A percentile compares a stretch with the other conserved stretches of the same genome.
Conservation (phyloP, 176 grass and related monocot species). For the Elaeis guineensis region DNA sequence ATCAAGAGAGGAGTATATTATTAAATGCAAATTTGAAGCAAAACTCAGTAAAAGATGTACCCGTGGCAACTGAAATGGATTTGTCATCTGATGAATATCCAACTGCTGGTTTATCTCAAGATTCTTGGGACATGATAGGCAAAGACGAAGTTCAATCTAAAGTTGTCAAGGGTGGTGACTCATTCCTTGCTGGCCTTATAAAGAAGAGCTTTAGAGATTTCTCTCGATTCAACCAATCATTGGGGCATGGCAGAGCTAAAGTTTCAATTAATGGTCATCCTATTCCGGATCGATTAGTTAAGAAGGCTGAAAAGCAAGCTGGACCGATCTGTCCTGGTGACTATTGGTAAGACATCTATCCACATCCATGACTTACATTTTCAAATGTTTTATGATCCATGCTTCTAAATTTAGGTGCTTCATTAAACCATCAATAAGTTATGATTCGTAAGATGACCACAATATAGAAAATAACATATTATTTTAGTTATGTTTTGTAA, state of each 20-base stretch:
- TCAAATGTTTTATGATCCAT: no score
- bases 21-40: conserved; percentile 57
- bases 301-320: conserved; percentile 80
- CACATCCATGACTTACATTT: background rate
- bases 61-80: conserved; percentile 54
- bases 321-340: conserved; percentile 70
- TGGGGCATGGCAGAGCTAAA: conserved; percentile 32
- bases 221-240: conserved; percentile 31
- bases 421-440: no score
- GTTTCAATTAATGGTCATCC: conserved; percentile 77
- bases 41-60: conserved; percentile 63
- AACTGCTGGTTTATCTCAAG: conserved; percentile 30
- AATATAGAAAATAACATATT: no score
- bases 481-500: no score
- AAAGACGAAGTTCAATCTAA: conserved; percentile 30
- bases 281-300: conserved; percentile 50
- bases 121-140: conserved; percentile 23
- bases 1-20: conserved; percentile 59
- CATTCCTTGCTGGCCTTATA: conserved; percentile 72
- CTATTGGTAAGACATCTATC: conserved; percentile 54
- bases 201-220: conserved; percentile 62
- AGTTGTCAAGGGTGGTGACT: conserved; percentile 41
- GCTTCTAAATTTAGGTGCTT: no score
- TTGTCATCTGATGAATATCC: conserved; percentile 47
- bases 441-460: no score